phyloP scores from a whole-genome alignment of 2,329 filamentous ascomycete genomes.

The Verticillium dahliae region DNA sequence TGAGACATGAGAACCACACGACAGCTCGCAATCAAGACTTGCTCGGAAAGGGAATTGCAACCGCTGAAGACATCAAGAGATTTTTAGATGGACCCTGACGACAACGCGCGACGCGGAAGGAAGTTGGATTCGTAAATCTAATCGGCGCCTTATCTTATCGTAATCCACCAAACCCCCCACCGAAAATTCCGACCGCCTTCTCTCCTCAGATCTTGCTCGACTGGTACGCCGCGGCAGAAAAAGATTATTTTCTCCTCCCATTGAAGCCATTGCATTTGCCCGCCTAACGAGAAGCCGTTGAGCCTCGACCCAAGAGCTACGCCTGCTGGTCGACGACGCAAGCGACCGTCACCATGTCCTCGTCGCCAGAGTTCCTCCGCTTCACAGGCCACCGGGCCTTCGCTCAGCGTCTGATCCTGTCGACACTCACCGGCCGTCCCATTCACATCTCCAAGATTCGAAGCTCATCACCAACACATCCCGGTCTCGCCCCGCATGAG shows the following conservation, averaged over 20 bases:
- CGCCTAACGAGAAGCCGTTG: neutral
- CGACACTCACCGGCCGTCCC: constrained; percentile 83
- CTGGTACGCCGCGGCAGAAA: neutral
- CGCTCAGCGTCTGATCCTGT: constrained; percentile 75
- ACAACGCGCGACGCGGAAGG: neutral
- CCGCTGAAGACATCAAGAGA: constrained; percentile 2
- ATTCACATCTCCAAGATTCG: constrained; percentile 94
- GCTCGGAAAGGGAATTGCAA: neutral
- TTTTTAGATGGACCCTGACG: constrained; percentile 10
- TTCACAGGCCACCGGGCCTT: constrained; percentile 84
- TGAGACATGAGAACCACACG: constrained; percentile 9
- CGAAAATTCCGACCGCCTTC: neutral
- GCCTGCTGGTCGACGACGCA: constrained; percentile 1
- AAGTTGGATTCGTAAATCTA: constrained; percentile 8
- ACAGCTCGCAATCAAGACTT: neutral
- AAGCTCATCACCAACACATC: constrained; percentile 74
- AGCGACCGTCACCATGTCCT: constrained; percentile 28
- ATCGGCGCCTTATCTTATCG: constrained; percentile 4
- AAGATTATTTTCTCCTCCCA: constrained; percentile 1
- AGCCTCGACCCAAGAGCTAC: constrained; percentile 2
- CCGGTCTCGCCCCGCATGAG: constrained; percentile 86
- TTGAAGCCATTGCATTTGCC: neutral
- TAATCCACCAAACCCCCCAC: neutral
- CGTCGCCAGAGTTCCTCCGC: constrained; percentile 52
- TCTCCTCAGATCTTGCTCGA: neutral